phyloP scores from a whole-genome alignment of 345 rosid genomes.

The Euphorbia lathyris region DNA sequence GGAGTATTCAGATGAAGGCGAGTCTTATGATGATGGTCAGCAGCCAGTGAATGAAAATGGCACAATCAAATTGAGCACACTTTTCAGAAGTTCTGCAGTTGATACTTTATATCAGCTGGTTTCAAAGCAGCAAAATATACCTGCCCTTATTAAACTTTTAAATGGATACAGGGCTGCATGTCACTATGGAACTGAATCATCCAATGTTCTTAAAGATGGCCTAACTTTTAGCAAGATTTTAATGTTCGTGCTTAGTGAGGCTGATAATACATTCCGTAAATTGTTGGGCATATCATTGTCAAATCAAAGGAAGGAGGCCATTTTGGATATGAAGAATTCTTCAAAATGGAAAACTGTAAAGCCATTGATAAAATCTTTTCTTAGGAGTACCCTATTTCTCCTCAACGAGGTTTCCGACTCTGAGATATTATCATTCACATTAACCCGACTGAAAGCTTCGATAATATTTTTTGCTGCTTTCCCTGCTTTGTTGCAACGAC shows the following conservation, averaged over 20 bases:
- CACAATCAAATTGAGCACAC: slow-evolving; percentile 25
- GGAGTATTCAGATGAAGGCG: slow-evolving; percentile 52
- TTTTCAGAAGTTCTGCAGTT: slow-evolving; percentile 47
- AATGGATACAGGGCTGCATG: slow-evolving; percentile 85
- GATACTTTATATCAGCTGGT: slow-evolving; percentile 46
- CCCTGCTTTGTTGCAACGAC: slow-evolving; percentile 52
- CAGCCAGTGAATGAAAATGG: slow-evolving; percentile 33
- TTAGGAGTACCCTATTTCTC: slow-evolving; percentile 69
- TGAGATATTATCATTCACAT: slow-evolving; percentile 51
- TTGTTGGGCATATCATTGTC: slow-evolving; percentile 60
- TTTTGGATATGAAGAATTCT: slow-evolving; percentile 60
- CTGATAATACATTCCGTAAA: slow-evolving; percentile 53
- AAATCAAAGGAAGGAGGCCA: slow-evolving; percentile 49
- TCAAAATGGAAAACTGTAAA: slow-evolving; percentile 63
- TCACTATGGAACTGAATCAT: slow-evolving; percentile 59
- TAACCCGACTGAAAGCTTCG: slow-evolving; percentile 58
- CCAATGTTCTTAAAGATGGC: slow-evolving; percentile 37
- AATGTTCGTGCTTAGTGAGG: slow-evolving; percentile 60
- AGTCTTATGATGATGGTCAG: slow-evolving; percentile 33
- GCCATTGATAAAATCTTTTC: slow-evolving; percentile 70
- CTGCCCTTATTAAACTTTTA: slow-evolving; percentile 55
- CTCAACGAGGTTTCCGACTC: slow-evolving; percentile 63
- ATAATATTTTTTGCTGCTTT: slow-evolving; percentile 56
- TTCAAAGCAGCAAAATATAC: slow-evolving; percentile 47
- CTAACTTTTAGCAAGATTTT: slow-evolving; percentile 50